phyloP scores from a whole-genome alignment of 768 basidiomycete species.

The Termitomyces sp. region DNA sequence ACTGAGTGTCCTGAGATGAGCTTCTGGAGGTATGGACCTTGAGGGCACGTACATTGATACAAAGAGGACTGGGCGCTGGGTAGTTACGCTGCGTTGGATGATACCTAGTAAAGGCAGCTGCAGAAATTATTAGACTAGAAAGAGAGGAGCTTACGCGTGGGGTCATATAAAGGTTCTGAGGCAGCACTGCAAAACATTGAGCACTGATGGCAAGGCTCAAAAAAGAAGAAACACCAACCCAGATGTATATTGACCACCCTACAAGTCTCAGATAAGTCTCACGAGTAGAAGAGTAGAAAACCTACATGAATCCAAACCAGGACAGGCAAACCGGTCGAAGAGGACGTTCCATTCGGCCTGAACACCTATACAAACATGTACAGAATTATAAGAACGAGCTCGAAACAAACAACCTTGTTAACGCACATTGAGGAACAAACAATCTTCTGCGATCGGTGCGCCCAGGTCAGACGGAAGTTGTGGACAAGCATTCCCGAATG shows the following conservation, averaged over 20 bases:
- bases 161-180: conserved; percentile 35
- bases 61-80: conserved; percentile 48
- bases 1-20: conserved; percentile 19
- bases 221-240: conserved; percentile 21
- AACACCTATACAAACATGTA: conserved; percentile 22
- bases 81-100: conserved; percentile 38
- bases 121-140: background rate
- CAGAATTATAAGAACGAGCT: background rate
- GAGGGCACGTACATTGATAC: conserved; percentile 36
- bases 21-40: background rate
- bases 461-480: conserved; percentile 35
- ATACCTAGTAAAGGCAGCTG: conserved; percentile 27
- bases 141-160: conserved; percentile 32
- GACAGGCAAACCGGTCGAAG: conserved; percentile 27
- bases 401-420: background rate
- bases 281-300: background rate
- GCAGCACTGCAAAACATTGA: conserved; percentile 28
- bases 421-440: conserved; percentile 45
- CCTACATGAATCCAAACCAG: conserved; percentile 31
- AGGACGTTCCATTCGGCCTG: conserved; percentile 22
- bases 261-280: background rate
- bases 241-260: conserved; percentile 46
- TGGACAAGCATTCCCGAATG: conserved; percentile 47
- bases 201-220: background rate
- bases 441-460: conserved; percentile 37